These are phyloP conservation scores for Jacaranda mimosifolia DNA, from an alignment of 257 asterid species.

Conservation along the genomic window DNA sequence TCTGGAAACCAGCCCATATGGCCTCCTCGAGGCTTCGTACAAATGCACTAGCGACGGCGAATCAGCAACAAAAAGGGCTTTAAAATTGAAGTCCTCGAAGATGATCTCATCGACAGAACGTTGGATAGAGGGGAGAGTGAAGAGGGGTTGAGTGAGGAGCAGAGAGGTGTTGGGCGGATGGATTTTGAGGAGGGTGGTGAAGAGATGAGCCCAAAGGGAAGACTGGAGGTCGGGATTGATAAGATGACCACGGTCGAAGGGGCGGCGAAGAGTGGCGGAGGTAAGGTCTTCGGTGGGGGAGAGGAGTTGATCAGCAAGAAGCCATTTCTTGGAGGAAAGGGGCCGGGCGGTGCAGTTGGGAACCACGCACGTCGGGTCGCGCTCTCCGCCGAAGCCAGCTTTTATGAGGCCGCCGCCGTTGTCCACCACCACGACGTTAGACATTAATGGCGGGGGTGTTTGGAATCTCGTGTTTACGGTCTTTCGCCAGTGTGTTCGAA, in stretches of 20 bases:
- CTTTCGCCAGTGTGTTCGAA: not conserved
- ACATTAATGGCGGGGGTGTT: conserved; percentile 42
- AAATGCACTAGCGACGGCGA: conserved; percentile 87
- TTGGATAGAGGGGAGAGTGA: conserved; percentile 84
- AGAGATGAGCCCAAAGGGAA: conserved; percentile 81
- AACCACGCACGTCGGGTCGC: conserved; percentile 77
- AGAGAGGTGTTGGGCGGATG: conserved; percentile 71
- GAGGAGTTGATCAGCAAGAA: conserved; percentile 83
- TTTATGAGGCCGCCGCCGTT: conserved; percentile 92
- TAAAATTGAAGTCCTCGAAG: conserved; percentile 88
- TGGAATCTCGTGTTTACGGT: not conserved
- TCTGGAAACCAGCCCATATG: conserved; percentile 73
- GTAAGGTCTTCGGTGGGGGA: conserved; percentile 88
- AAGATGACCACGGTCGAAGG: conserved; percentile 90
- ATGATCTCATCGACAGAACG: conserved; percentile 77
- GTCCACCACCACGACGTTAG: conserved; percentile 83
- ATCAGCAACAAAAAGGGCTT: conserved; percentile 73
- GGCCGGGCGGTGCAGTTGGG: conserved; percentile 94
- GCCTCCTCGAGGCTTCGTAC: conserved; percentile 86
- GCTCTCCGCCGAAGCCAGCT: conserved; percentile 93
- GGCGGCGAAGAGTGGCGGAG: conserved; percentile 97
- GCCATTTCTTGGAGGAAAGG: conserved; percentile 87
- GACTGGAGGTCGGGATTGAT: conserved; percentile 95
- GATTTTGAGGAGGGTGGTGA: conserved; percentile 70
- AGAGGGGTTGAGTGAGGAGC: conserved; percentile 88